Evolutionary conservation across 1,139 yeast species (phyloP), one percentile per base, ranked within the genome.

Genomic region (Geotrichum histeridarum): DNA sequence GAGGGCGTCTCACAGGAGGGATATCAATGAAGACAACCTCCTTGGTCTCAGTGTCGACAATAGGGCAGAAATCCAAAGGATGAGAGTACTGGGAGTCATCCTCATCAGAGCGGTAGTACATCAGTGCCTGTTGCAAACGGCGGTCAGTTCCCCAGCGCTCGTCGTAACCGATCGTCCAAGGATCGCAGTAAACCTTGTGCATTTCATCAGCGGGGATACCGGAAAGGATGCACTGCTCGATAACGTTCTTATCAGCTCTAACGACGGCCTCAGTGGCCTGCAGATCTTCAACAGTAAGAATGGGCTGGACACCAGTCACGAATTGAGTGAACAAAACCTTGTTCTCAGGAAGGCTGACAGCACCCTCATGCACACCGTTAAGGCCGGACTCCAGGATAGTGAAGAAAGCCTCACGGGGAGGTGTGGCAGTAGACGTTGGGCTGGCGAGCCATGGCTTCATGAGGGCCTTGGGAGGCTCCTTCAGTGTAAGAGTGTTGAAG

Each of bases 131-230:
- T 70, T 85, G 93, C 60, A 86, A 77, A 70, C 94, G 77, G 69
- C 79, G 78, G 48, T 81, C 76, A 49, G 86, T 80, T 49, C 93
- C 93, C 87, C 89, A 86, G 72, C 93, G 79, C 72, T 84, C 93
- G 67, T 86, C 94, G 67, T 82, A 84, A 57, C 93, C 93, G 66
- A 86, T 84, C 50, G 93, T 84, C 94, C 94, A 86, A 56, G 93
- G 89, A 69, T 86, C 94, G 74, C 93, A 85, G 75, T 83, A 85
- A 50, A 86, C 79, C 64, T 82, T 79, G 70, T 80, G 75, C 87
- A 86, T 85, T 46, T 84, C 84, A 50, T 70, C 70, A 42, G 76
- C 78, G 54, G 88, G 84, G 61, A 84, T 70, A 53, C 93, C 93
- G 45, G 85, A 79, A 57, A 84, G 67, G 52, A 74, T 80, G 75